phyloP scores from a whole-genome alignment of 2,329 filamentous ascomycete genomes.

The Fusarium sterilihyphosum region DNA sequence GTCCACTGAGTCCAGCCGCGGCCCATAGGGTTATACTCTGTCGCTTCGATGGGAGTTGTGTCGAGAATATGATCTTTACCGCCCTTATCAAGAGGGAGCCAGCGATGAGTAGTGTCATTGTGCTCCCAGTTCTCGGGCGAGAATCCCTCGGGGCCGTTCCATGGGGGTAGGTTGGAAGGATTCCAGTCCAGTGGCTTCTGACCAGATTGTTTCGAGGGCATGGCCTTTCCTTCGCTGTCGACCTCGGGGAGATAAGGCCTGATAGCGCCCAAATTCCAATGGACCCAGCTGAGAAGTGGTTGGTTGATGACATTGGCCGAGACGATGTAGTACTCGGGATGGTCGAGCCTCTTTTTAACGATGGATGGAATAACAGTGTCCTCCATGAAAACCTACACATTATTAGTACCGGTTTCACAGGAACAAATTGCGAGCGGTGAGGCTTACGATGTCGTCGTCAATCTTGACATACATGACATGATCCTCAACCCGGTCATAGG shows the following conservation, averaged over 20 bases:
- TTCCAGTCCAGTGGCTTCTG: constrained; percentile 49
- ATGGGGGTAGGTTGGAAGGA: constrained; percentile 50
- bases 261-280: constrained; percentile 62
- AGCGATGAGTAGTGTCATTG: constrained; percentile 58
- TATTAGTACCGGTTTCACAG: neutral
- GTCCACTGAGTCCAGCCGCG: constrained; percentile 60
- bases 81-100: constrained; percentile 54
- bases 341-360: constrained; percentile 60
- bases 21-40: constrained; percentile 58
- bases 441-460: constrained; percentile 51
- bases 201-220: constrained; percentile 39
- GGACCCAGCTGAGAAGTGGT: constrained; percentile 62
- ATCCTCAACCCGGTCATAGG: constrained; percentile 58
- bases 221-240: constrained; percentile 30
- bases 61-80: constrained; percentile 51
- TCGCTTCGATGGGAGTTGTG: constrained; percentile 58
- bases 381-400: constrained; percentile 48
- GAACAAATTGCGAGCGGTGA: accelerated
- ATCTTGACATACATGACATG: constrained; percentile 55
- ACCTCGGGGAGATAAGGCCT: constrained; percentile 64
- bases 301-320: constrained; percentile 68
- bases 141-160: constrained; percentile 45
- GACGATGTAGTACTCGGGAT: constrained; percentile 61
- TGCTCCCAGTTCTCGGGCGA: constrained; percentile 47
- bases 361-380: constrained; percentile 60